A percentile compares a stretch with the other conserved stretches of the same genome.
These are phyloP conservation scores for Geotrichum cucujoidarum DNA, from an alignment of 1,139 yeast species.

Conservation along the genomic window DNA sequence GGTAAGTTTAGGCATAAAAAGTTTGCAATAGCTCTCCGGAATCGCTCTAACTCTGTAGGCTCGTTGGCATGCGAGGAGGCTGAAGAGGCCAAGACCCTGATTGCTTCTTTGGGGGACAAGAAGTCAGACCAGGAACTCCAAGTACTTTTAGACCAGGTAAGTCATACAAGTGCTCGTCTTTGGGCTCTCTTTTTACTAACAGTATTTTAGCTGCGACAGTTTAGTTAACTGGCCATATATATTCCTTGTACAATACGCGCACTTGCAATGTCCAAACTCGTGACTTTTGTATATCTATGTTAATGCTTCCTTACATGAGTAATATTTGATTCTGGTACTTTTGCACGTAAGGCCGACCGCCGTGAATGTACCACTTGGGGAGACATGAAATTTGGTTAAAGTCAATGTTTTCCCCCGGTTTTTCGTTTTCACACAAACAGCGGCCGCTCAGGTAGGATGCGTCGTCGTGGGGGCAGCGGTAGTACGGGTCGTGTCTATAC, in stretches of 20 bases:
- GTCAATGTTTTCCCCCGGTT: conserved; percentile 48
- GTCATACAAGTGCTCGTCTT: conserved; percentile 18
- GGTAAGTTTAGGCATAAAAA: too few relatives aligned
- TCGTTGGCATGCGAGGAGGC: conserved; percentile 94
- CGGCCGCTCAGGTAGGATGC: conserved; percentile 47
- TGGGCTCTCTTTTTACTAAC: conserved; percentile 1
- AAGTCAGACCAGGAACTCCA: conserved; percentile 85
- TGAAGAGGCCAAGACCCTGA: conserved; percentile 91
- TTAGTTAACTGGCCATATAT: conserved; percentile 25
- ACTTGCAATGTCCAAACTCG: neutral
- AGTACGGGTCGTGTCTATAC: conserved; percentile 74
- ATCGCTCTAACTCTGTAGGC: conserved; percentile 41
- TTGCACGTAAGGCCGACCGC: conserved; percentile 34
- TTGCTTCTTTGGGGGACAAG: conserved; percentile 78
- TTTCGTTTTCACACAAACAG: conserved; percentile 60
- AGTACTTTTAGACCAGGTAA: conserved; percentile 77
- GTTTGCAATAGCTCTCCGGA: too few relatives aligned
- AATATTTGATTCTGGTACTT: conserved; percentile 25
- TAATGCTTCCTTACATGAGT: conserved; percentile 2
- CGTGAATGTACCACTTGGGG: conserved; percentile 77
- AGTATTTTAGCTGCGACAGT: conserved; percentile 28
- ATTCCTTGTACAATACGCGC: conserved; percentile 2
- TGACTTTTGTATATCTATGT: conserved; percentile 10
- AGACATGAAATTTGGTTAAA: conserved; percentile 64
- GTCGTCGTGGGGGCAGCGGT: conserved; percentile 68